phyloP scores from a whole-genome alignment of 768 basidiomycete species.

The Solioccasus polychromus region DNA sequence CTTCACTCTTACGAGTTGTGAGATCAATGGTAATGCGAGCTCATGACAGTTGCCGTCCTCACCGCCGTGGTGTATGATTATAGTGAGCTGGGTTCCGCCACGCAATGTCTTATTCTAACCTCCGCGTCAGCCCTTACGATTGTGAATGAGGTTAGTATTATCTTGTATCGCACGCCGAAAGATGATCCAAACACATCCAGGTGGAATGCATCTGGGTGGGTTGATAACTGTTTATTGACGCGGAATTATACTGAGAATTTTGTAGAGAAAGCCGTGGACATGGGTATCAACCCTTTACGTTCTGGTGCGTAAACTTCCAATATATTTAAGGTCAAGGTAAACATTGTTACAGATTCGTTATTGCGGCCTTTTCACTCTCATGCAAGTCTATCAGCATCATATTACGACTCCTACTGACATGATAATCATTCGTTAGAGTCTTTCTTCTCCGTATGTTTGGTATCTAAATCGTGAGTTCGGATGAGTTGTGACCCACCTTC shows the following conservation, averaged over 20 bases:
- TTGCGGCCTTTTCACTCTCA: not conserved
- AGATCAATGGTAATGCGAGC: not conserved
- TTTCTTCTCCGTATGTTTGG: not conserved
- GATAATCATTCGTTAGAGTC: not conserved
- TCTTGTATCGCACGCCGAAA: too few species aligned
- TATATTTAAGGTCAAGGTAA: not conserved
- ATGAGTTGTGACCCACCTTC: too few species aligned
- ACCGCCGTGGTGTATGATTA: not conserved
- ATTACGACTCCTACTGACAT: not conserved
- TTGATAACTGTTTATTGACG: too few species aligned
- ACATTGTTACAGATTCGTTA: constrained; percentile 1
- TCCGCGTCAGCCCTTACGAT: not conserved
- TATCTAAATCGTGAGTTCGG: not conserved
- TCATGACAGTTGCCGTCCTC: not conserved
- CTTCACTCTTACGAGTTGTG: not conserved
- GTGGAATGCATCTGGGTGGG: constrained; percentile 7
- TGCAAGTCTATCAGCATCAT: not conserved
- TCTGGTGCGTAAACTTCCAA: not conserved
- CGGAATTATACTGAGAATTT: too few species aligned
- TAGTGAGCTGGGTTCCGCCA: not conserved
- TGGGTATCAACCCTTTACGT: constrained; percentile 1
- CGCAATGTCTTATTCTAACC: not conserved
- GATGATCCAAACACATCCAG: too few species aligned
- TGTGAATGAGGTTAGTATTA: constrained; percentile 1
- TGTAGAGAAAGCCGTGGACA: constrained; percentile 4